Conservation (phyloP, 1,284 basidiomycete species). For the Ceratobasidium sp. region DNA sequence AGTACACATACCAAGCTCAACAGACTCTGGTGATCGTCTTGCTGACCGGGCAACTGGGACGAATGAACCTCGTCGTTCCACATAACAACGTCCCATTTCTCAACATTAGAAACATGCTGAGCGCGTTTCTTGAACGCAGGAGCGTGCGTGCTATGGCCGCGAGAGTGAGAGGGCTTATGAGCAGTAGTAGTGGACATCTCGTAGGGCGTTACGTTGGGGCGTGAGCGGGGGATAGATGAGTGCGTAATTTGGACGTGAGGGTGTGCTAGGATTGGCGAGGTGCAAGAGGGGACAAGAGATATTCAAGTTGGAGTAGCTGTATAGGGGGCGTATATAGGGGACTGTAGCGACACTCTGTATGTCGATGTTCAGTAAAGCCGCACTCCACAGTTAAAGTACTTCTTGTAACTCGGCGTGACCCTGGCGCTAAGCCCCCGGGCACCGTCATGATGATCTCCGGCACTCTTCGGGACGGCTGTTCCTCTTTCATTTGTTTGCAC, state of each 20-base stretch:
- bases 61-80: slow-evolving; percentile 37
- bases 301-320: neutral
- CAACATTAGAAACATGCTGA: slow-evolving; percentile 4
- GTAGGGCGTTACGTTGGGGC: neutral
- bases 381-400: slow-evolving; percentile 1
- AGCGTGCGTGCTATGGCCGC: slow-evolving; percentile 7
- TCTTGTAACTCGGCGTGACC: neutral
- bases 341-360: slow-evolving; percentile 8
- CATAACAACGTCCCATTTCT: slow-evolving; percentile 34
- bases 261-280: neutral
- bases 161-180: neutral
- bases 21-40: neutral
- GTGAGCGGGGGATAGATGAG: neutral
- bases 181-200: neutral
- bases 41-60: neutral
- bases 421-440: slow-evolving; percentile 1
- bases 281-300: neutral
- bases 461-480: slow-evolving; percentile 16
- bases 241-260: neutral
- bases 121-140: slow-evolving; percentile 33
- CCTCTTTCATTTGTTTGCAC: neutral
- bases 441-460: neutral
- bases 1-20: neutral
- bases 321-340: neutral
- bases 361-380: neutral